A percentile compares a stretch with the other conserved stretches of the same genome.
Conservation (phyloP, 495 filamentous ascomycete species). For the Sporormia fimetaria region DNA sequence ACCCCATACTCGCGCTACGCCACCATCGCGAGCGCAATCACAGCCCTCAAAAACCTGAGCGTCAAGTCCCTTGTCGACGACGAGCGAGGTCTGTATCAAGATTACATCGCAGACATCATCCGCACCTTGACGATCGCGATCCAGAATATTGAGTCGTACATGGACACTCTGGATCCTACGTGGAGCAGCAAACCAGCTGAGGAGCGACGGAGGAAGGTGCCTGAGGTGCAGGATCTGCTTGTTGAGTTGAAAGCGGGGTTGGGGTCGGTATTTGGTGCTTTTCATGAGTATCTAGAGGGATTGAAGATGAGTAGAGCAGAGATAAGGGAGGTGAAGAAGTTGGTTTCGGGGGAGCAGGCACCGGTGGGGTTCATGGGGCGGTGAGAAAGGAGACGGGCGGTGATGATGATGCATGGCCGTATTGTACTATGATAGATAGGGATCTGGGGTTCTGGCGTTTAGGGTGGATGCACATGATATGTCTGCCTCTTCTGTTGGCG, state of each 20-base stretch:
- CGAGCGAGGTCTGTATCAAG: conserved; percentile 72
- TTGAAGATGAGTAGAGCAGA: conserved; percentile 55
- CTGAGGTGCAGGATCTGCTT: conserved; percentile 50
- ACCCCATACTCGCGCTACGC: conserved; percentile 52
- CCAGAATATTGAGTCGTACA: conserved; percentile 57
- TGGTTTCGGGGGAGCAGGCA: conserved; percentile 3
- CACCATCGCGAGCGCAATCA: conserved; percentile 57
- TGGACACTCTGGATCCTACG: conserved; percentile 51
- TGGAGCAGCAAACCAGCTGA: conserved; percentile 32
- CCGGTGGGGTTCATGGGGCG: background rate
- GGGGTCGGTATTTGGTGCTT: conserved; percentile 49
- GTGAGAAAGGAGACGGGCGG: too few relatives aligned
- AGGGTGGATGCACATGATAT: too few relatives aligned
- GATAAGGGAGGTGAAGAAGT: conserved; percentile 54
- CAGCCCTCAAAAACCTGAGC: conserved; percentile 55
- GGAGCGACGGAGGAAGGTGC: conserved; percentile 24
- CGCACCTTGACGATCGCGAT: conserved; percentile 56
- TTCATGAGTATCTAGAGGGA: conserved; percentile 56
- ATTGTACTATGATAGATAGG: too few relatives aligned
- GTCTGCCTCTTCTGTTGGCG: too few relatives aligned
- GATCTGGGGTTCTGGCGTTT: too few relatives aligned
- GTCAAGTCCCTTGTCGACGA: conserved; percentile 72
- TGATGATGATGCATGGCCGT: too few relatives aligned
- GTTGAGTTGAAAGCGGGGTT: conserved; percentile 49
- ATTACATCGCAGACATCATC: conserved; percentile 61